A percentile compares a stretch with the other conserved stretches of the same genome.
These are phyloP conservation scores for Pestalotiopsis sp. DNA, from an alignment of 2,329 filamentous ascomycete genomes.

Conservation along the genomic window DNA sequence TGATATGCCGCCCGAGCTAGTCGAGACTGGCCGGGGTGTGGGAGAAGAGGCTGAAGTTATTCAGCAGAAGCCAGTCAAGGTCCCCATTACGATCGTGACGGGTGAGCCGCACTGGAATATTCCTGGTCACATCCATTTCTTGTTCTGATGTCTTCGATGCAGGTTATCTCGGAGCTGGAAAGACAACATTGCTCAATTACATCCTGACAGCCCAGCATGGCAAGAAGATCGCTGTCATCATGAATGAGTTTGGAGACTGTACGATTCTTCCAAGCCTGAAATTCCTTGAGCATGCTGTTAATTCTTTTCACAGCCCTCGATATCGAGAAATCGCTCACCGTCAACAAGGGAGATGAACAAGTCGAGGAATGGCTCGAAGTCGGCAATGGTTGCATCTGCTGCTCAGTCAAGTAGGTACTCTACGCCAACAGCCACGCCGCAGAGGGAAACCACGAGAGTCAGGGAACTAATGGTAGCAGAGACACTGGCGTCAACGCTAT, in stretches of 20 bases:
- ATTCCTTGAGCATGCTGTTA: neutral
- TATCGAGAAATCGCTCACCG: slow-evolving; percentile 93
- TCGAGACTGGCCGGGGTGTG: slow-evolving; percentile 45
- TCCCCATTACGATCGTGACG: slow-evolving; percentile 85
- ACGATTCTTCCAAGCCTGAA: slow-evolving; percentile 37
- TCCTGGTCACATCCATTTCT: neutral
- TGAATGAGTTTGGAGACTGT: slow-evolving; percentile 92
- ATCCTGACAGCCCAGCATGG: slow-evolving; percentile 94
- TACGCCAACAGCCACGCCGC: neutral
- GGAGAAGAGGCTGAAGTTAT: slow-evolving; percentile 37
- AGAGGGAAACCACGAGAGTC: neutral
- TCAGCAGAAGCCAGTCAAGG: slow-evolving; percentile 63
- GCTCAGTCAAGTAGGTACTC: slow-evolving; percentile 78
- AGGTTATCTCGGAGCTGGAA: slow-evolving; percentile 95
- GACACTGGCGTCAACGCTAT: slow-evolving; percentile 94
- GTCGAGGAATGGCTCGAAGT: slow-evolving; percentile 96
- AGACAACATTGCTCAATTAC: slow-evolving; percentile 94
- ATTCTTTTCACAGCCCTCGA: slow-evolving; percentile 68
- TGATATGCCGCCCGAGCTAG: slow-evolving; percentile 68
- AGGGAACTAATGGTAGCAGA: slow-evolving; percentile 46
- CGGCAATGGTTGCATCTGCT: slow-evolving; percentile 96
- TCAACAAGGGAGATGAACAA: slow-evolving; percentile 80
- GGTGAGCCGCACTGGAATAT: slow-evolving; percentile 44
- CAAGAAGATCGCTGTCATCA: slow-evolving; percentile 96
- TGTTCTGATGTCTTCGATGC: slow-evolving; percentile 4